A percentile compares a stretch with the other conserved stretches of the same genome.
These are phyloP conservation scores for Endogone sp. DNA, from an alignment of 192 early-diverging fungal genomes.

Conservation along the genomic window DNA sequence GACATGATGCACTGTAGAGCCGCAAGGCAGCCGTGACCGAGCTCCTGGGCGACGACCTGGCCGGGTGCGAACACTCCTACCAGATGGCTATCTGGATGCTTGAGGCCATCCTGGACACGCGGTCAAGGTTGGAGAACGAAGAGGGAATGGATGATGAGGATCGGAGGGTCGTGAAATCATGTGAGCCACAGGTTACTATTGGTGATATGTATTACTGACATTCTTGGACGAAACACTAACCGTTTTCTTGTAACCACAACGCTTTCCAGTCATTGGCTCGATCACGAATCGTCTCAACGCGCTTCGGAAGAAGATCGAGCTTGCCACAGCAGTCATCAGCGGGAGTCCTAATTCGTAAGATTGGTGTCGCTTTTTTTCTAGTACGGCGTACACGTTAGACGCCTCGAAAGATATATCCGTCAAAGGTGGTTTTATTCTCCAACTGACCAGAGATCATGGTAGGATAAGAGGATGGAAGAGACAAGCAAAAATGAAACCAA, in stretches of 20 bases:
- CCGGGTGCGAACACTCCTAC: conserved; percentile 70
- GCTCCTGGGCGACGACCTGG: conserved; percentile 55
- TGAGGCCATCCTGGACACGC: conserved; percentile 59
- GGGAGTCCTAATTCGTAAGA: background rate
- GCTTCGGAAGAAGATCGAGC: background rate
- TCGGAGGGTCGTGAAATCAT: conserved; percentile 43
- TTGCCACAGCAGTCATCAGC: background rate
- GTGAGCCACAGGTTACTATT: too few species aligned
- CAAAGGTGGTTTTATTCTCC: too few species aligned
- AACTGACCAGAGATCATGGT: too few species aligned
- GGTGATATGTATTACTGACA: background rate
- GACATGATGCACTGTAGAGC: conserved; percentile 31
- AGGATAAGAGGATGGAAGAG: too few species aligned
- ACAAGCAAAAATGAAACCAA: too few species aligned
- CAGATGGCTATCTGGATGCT: conserved; percentile 75
- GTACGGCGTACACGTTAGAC: too few species aligned
- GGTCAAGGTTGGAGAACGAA: conserved; percentile 31
- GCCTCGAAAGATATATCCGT: too few species aligned
- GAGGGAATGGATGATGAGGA: conserved; percentile 51
- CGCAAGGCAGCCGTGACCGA: conserved; percentile 61
- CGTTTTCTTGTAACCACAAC: background rate
- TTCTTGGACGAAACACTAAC: background rate
- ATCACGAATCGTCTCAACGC: conserved; percentile 1
- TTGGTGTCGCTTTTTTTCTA: background rate
- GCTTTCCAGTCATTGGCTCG: conserved; percentile 1